Percentiles rank a stretch among this genome's conserved stretches.
phyloP scores from a whole-genome alignment of 1,139 yeast species.

The Meyerozyma guilliermondii region DNA sequence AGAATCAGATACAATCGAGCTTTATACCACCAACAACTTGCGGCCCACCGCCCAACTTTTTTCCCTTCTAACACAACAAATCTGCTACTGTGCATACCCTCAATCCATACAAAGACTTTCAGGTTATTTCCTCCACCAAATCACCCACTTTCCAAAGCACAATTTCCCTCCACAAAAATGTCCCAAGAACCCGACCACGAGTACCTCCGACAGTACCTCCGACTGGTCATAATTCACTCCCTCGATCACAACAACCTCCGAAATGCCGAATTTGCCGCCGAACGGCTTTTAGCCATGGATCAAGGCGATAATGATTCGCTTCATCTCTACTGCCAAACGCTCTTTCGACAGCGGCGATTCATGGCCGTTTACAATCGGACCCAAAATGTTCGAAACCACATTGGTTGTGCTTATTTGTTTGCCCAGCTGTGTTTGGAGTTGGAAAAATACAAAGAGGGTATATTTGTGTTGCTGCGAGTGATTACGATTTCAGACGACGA shows the following conservation, averaged over 20 bases:
- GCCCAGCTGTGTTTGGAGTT: constrained; percentile 61
- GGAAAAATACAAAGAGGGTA: constrained; percentile 58
- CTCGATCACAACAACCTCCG: constrained; percentile 63
- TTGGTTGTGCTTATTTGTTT: constrained; percentile 69
- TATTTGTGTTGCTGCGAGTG: constrained; percentile 44
- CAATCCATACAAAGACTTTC: neutral
- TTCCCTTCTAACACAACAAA: too few relatives aligned
- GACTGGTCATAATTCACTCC: constrained; percentile 60
- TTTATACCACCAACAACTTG: too few relatives aligned
- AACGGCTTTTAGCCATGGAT: constrained; percentile 59
- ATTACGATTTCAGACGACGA: constrained; percentile 34
- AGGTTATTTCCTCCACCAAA: neutral
- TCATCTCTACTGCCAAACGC: constrained; percentile 61
- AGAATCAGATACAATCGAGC: constrained; percentile 1
- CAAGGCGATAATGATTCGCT: constrained; percentile 47
- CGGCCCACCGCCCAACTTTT: too few relatives aligned
- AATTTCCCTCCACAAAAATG: neutral
- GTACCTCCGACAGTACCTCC: constrained; percentile 37
- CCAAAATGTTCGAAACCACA: constrained; percentile 30
- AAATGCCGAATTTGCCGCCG: constrained; percentile 80
- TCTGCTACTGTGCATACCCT: neutral
- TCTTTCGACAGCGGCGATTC: constrained; percentile 49
- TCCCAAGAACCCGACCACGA: constrained; percentile 16
- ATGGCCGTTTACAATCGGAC: constrained; percentile 55
- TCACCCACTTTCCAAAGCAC: neutral